phyloP scores from a whole-genome alignment of 768 basidiomycete species.

The Amanita phalloides region DNA sequence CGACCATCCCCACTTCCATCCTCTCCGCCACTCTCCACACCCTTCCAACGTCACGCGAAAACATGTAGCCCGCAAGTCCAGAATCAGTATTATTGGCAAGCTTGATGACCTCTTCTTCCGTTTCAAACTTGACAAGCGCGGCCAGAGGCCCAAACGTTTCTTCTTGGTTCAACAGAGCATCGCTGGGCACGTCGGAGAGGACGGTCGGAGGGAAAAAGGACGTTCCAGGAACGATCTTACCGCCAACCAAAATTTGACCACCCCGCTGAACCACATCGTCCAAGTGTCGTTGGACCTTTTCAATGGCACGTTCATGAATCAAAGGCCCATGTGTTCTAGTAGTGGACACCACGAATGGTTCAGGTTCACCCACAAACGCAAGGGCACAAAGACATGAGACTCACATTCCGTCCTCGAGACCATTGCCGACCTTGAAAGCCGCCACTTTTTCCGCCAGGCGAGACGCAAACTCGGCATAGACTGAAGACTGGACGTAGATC shows the following conservation, averaged over 20 bases:
- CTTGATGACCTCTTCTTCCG: slow-evolving; percentile 85
- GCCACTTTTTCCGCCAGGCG: slow-evolving; percentile 77
- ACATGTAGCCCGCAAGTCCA: slow-evolving; percentile 95
- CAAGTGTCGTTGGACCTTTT: slow-evolving; percentile 81
- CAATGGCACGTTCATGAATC: slow-evolving; percentile 76
- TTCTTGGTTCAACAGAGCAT: slow-evolving; percentile 60
- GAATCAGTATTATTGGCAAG: slow-evolving; percentile 77
- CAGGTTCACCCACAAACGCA: too few species aligned
- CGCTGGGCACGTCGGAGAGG: slow-evolving; percentile 67
- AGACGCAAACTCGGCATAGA: slow-evolving; percentile 90
- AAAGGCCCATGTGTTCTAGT: slow-evolving; percentile 87
- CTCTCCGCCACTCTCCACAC: slow-evolving; percentile 93
- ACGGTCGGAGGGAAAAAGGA: slow-evolving; percentile 85
- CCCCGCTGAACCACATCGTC: slow-evolving; percentile 80
- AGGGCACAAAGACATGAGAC: slow-evolving; percentile 13
- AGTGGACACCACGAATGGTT: too few species aligned
- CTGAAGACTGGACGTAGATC: slow-evolving; percentile 83
- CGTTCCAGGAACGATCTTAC: slow-evolving; percentile 47
- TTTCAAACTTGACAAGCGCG: slow-evolving; percentile 80
- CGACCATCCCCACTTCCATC: slow-evolving; percentile 90
- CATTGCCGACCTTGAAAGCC: slow-evolving; percentile 80
- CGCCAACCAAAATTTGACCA: slow-evolving; percentile 86
- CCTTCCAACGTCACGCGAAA: slow-evolving; percentile 70
- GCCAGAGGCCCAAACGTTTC: slow-evolving; percentile 97
- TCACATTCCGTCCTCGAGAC: slow-evolving; percentile 68